A percentile compares a stretch with the other conserved stretches of the same genome.
These are phyloP conservation scores for Penicillium steckii DNA, from an alignment of 495 filamentous ascomycete species.

Conservation along the genomic window DNA sequence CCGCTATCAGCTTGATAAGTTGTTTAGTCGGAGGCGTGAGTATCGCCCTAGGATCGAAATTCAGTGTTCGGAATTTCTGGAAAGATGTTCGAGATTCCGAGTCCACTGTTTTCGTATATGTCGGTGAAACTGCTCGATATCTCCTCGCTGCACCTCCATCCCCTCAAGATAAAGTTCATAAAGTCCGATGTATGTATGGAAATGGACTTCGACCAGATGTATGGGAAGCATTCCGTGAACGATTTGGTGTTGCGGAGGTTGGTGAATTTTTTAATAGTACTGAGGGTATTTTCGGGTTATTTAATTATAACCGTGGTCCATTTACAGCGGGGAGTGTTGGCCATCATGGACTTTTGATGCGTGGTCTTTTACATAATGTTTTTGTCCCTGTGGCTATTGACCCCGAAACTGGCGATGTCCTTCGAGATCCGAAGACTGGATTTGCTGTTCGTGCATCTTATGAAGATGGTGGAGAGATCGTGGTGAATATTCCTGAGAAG, in stretches of 20 bases:
- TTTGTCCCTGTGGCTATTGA: constrained; percentile 70
- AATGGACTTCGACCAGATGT: constrained; percentile 79
- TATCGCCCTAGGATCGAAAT: constrained; percentile 67
- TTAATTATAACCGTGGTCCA: constrained; percentile 58
- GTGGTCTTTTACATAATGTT: constrained; percentile 46
- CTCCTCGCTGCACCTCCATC: constrained; percentile 67
- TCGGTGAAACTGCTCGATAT: constrained; percentile 80
- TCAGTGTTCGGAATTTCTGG: constrained; percentile 74
- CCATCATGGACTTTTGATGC: constrained; percentile 64
- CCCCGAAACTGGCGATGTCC: constrained; percentile 61
- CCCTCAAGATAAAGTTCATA: constrained; percentile 62
- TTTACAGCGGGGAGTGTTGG: constrained; percentile 65
- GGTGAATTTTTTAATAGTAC: constrained; percentile 67
- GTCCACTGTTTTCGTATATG: constrained; percentile 73
- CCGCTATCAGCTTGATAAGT: constrained; percentile 52
- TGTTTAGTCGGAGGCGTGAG: constrained; percentile 57
- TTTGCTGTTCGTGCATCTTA: constrained; percentile 62
- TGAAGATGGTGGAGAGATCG: constrained; percentile 71
- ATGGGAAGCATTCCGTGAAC: constrained; percentile 66
- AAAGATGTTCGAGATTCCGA: constrained; percentile 64
- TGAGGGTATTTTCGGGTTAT: constrained; percentile 59
- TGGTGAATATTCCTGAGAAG: constrained; percentile 62
- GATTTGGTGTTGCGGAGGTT: constrained; percentile 59
- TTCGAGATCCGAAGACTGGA: constrained; percentile 63
- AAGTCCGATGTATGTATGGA: constrained; percentile 66